A percentile compares a stretch with the other conserved stretches of the same genome.
These are phyloP conservation scores for Phytophthora rubi DNA, from an alignment of 352 stramenopile genomes.

Conservation along the genomic window DNA sequence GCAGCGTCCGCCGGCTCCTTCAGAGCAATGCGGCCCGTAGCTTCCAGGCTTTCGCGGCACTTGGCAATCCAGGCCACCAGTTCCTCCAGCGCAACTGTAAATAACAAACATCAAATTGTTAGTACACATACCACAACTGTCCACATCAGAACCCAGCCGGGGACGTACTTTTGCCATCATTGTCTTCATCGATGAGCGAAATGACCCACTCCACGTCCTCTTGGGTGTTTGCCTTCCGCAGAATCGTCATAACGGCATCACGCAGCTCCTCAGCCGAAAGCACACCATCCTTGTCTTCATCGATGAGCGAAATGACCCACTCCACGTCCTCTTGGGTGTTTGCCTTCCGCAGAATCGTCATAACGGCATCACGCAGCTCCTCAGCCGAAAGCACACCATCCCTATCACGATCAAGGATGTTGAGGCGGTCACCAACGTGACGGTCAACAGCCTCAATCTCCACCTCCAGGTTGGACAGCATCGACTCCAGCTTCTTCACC, in stretches of 20 bases:
- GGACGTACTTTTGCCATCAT: slow-evolving; percentile 86
- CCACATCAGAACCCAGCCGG: slow-evolving; percentile 1
- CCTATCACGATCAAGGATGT: slow-evolving; percentile 97
- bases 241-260: slow-evolving; percentile 94
- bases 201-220: slow-evolving; percentile 96
- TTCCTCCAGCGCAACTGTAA: slow-evolving; percentile 93
- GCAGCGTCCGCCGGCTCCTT: slow-evolving; percentile 44
- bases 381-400: slow-evolving; percentile 96
- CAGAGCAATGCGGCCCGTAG: slow-evolving; percentile 76
- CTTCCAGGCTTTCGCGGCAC: slow-evolving; percentile 89
- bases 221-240: slow-evolving; percentile 93
- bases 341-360: slow-evolving; percentile 94
- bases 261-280: slow-evolving; percentile 95
- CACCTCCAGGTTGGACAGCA: slow-evolving; percentile 94
- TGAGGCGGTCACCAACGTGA: slow-evolving; percentile 97
- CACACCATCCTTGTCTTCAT: slow-evolving; percentile 95
- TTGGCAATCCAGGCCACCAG: slow-evolving; percentile 90
- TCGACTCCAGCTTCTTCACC: slow-evolving; percentile 93
- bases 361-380: slow-evolving; percentile 95
- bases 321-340: slow-evolving; percentile 96
- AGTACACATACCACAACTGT: slow-evolving; percentile 10
- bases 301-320: slow-evolving; percentile 94
- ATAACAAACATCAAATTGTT: slow-evolving; percentile 28
- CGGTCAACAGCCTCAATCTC: slow-evolving; percentile 95
- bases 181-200: slow-evolving; percentile 92